Evolutionary conservation across 176 grass and related monocot species (phyloP).

Genomic region (maize (Zea mays)): Zm-B73-REFERENCE-NAM-5.0 NC_050096.1:261295001-261295500

Average conservation of each 20-base stretch:
- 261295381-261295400: constrained; percentile 53
- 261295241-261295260: constrained; percentile 66
- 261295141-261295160: constrained; percentile 44
- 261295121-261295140: constrained; percentile 21
- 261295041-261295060: constrained; percentile 64
- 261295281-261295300: constrained; percentile 79
- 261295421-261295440: constrained; percentile 45
- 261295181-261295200: constrained; percentile 72
- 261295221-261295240: constrained; percentile 75
- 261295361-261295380: constrained; percentile 66
- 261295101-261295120: constrained; percentile 29
- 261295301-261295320: constrained; percentile 80
- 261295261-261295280: constrained; percentile 79
- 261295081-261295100: constrained; percentile 45
- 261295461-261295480: constrained; percentile 60
- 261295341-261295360: constrained; percentile 72
- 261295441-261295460: constrained; percentile 51
- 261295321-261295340: constrained; percentile 76
- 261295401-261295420: constrained; percentile 60
- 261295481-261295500: constrained; percentile 66
- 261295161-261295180: constrained; percentile 64
- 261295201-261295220: constrained; percentile 67
- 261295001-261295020: constrained; percentile 53
- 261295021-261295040: constrained; percentile 58
- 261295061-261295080: constrained; percentile 59